Conservation (phyloP, 2,329 filamentous ascomycete genomes). For the Diaporthe eres region DNA sequence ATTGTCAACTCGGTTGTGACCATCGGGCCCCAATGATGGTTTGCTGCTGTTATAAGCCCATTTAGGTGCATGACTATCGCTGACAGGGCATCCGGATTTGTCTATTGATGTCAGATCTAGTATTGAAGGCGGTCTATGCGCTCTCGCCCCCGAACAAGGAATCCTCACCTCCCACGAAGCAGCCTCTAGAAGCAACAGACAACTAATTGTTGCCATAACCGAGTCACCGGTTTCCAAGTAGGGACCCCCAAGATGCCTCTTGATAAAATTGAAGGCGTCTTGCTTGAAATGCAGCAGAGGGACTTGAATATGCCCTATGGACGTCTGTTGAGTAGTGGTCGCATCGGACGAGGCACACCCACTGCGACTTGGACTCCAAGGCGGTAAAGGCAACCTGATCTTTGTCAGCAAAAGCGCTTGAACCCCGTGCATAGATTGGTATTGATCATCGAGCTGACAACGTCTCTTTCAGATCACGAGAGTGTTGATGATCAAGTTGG, state of each 20-base stretch:
- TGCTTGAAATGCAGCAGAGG: constrained; percentile 50
- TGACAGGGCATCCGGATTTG: constrained; percentile 21
- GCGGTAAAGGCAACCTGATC: constrained; percentile 4
- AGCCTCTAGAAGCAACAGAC: constrained; percentile 61
- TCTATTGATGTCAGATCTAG: not conserved
- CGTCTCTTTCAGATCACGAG: not conserved
- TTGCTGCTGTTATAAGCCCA: constrained; percentile 22
- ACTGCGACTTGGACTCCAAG: not conserved
- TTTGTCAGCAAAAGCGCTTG: not conserved
- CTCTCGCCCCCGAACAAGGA: not conserved
- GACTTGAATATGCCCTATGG: not conserved
- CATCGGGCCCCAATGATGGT: not conserved
- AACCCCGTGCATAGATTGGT: not conserved
- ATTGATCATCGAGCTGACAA: not conserved
- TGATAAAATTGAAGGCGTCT: constrained; percentile 61
- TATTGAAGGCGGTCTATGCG: not conserved
- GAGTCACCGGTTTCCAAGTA: constrained; percentile 56
- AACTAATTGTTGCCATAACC: constrained; percentile 60
- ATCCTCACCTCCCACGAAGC: constrained; percentile 34
- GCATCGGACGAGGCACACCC: not conserved
- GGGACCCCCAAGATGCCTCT: constrained; percentile 57
- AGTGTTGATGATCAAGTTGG: not conserved
- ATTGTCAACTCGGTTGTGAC: constrained; percentile 4
- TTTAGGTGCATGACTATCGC: constrained; percentile 27
- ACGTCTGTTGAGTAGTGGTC: not conserved